Base-by-base conservation (phyloP, 306 rosid species). In the Cucurbita pepo region DNA sequence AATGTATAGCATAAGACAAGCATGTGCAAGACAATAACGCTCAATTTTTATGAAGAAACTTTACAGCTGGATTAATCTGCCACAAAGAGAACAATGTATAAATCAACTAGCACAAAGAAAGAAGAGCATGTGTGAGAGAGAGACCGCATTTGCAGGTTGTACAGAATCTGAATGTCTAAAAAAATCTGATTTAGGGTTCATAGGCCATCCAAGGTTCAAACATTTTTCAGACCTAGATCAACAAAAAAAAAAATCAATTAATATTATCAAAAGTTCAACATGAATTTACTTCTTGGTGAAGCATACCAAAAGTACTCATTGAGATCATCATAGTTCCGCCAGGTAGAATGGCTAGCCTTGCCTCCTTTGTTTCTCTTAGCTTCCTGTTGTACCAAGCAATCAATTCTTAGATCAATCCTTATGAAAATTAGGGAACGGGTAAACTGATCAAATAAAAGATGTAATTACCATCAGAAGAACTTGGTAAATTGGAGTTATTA, bases 311-410 rank as follows among this genome's bases (percentile, higher is more conserved):
- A 95, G 81, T 95, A 95, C 79, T 95, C 99, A 57, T 95, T 95
- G 69, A 95, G 85, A 79, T 95, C 99, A 83, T 95, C 99, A 76
- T 95, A 95, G 74, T 95, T 95, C 91, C 99, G 89, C 99, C 99
- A 95, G 38, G 78, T 84, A 82, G 99, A 73, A 82, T 95, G 99
- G 78, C 99, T 95, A 43, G 83, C 96, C 86, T 81, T 89, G 78
- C 99, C 99, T 75, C 78, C 80, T 79, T 88, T 89, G 82, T 86
- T 85, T 86, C 97, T 91, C 85, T 88, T 88, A 77, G 90, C 83
- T 89, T 95, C 99, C 99, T 95, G 81, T 80, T 80, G 69, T 80
- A 79, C 76, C 80, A 80, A 76, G 80, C 30, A 79, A 53, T 70
- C 56, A 43, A 74, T 65, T 77, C 83, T 79, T 57, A 82, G 89